Base-by-base conservation (phyloP, 768 basidiomycete species). In the Amanita pseudoporphyria region DNA sequence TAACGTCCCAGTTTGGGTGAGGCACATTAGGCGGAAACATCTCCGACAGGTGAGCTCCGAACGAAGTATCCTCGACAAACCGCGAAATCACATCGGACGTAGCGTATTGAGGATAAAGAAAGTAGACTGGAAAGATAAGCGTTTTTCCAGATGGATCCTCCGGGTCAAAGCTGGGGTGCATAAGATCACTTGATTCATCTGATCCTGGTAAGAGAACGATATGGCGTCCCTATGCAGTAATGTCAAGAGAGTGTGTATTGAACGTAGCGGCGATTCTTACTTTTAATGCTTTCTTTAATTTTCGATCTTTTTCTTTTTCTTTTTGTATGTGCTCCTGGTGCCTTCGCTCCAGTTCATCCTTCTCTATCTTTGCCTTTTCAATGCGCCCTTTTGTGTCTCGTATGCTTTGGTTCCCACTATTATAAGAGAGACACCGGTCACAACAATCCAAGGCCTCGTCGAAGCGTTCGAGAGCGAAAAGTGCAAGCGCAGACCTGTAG, bases 21-120 rank as follows among this genome's bases (percentile, higher is more conserved):
- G 78, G 70, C 1, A 69, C 73, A 49, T 77, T 64, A 7, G 82
- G 81, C 0, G 91, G 89, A 67, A 96, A 94, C 82, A 99, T 94
- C 13, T 71, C 67, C 16, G 72, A 69, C 3, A 97, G 71, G 55
- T 92, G 87, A 35, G 80, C 81, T 6, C 73, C 71, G 63, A 98
- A 92, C 2, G 89, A 77, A 1, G 88, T 84, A 54, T 84, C 78
- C 64, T 97, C 94, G 55, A 81, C 73, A 65, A 95, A 97, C 44
- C 83, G 75, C 12, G 85, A 73, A 55, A 97, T 86, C 51, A 94
- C 74, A 65, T 99, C 96, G 24, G 94, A 90, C 5, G 81, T 90
- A 9, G 83, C 79, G 55, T 92, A 74, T 62, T 91, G 84, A 5
- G 96, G 96, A 65, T 97, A 96, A 53, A 97, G 74, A 66, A 98